These are phyloP conservation scores for Avena insularis DNA, from an alignment of 176 grass and related monocot species.

Conservation along the genomic window DNA sequence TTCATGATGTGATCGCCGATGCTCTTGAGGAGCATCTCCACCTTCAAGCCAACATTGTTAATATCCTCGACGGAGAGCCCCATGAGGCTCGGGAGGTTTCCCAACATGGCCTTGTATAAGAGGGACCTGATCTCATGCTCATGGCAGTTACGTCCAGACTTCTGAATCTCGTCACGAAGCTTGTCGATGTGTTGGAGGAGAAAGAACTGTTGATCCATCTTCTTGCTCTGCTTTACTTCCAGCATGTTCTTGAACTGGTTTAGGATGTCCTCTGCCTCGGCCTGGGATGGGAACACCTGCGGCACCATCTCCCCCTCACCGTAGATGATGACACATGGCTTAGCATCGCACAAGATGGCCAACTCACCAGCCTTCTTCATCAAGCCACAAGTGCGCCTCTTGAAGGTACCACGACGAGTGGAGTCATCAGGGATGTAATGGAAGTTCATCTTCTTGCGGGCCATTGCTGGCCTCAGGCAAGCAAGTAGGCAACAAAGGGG, in stretches of 20 bases:
- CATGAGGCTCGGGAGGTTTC: background rate
- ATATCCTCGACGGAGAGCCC: background rate
- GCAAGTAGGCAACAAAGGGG: background rate
- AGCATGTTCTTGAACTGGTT: constrained; percentile 14
- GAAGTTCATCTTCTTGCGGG: constrained; percentile 42
- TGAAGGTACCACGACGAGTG: constrained; percentile 14
- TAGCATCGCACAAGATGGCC: constrained; percentile 17
- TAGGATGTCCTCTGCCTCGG: background rate
- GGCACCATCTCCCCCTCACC: background rate
- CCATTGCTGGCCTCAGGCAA: constrained; percentile 27
- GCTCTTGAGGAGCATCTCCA: background rate
- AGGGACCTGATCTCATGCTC: constrained; percentile 8
- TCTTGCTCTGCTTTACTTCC: constrained; percentile 35
- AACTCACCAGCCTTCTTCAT: constrained; percentile 51
- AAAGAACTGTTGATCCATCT: constrained; percentile 38
- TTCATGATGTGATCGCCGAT: background rate
- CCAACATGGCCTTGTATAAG: constrained; percentile 7
- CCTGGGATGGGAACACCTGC: constrained; percentile 22
- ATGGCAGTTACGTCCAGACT: background rate
- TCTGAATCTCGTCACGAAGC: constrained; percentile 18
- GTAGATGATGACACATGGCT: constrained; percentile 38
- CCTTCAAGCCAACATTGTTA: background rate
- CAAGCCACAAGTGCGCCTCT: constrained; percentile 23
- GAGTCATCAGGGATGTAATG: constrained; percentile 39
- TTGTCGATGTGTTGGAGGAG: constrained; percentile 30